phyloP scores from a whole-genome alignment of 768 basidiomycete genomes.

The Tylopilus vinaceipallidus region DNA sequence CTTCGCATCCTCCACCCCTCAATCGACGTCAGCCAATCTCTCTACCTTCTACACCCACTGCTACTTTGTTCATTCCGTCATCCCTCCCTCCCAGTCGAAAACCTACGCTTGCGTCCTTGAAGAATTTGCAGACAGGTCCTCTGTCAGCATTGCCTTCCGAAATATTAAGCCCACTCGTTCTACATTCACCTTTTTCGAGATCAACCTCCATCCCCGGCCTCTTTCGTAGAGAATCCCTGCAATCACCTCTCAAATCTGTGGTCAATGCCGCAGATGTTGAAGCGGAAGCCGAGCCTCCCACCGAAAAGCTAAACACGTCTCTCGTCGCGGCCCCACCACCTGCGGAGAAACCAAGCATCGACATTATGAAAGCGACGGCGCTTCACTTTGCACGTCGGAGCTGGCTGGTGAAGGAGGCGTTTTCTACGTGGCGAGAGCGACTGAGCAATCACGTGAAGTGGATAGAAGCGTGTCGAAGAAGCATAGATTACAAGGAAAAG shows the following conservation, averaged over 20 bases:
- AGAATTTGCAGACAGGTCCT: conserved; percentile 25
- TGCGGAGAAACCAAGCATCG: conserved; percentile 15
- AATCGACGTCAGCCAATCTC: conserved; percentile 32
- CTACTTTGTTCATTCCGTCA: conserved; percentile 17
- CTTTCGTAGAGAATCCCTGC: conserved; percentile 23
- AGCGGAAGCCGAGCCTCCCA: background rate
- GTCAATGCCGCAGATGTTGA: conserved; percentile 13
- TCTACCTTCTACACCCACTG: conserved; percentile 33
- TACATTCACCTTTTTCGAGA: conserved; percentile 26
- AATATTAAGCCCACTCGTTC: conserved; percentile 30
- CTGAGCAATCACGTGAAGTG: conserved; percentile 49
- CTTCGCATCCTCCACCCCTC: conserved; percentile 28
- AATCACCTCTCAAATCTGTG: conserved; percentile 24
- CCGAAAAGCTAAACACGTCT: conserved; percentile 7
- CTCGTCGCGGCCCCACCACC: background rate
- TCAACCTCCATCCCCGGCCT: conserved; percentile 16
- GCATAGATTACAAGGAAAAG: conserved; percentile 60
- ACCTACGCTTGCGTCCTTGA: conserved; percentile 20
- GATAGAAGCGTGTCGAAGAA: conserved; percentile 58
- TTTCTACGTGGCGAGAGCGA: conserved; percentile 47
- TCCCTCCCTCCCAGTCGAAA: conserved; percentile 14
- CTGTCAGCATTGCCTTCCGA: conserved; percentile 26
- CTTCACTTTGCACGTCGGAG: conserved; percentile 41
- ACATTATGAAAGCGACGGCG: conserved; percentile 40
- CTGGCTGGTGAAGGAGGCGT: conserved; percentile 39